These are phyloP conservation scores for Arabidopsis thaliana DNA, from an alignment of 345 rosid genomes.

Conservation along the genomic window DNA sequence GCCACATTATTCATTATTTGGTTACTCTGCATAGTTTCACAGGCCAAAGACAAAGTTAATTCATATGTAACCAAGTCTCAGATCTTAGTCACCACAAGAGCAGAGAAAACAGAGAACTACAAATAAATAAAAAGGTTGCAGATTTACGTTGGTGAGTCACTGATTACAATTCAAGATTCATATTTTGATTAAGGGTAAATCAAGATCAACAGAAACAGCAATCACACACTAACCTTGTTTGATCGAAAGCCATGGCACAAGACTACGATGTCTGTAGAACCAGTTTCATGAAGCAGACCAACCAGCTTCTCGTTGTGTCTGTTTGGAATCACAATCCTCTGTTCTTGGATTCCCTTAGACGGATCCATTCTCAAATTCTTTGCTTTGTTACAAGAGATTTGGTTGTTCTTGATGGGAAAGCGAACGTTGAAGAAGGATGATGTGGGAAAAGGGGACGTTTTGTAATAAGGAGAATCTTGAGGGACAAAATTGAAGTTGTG, in stretches of 20 bases:
- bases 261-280: slow-evolving; percentile 62
- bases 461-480: slow-evolving; percentile 28
- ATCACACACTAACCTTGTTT: slow-evolving; percentile 52
- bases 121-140: not conserved
- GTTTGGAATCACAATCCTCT: slow-evolving; percentile 58
- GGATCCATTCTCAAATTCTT: slow-evolving; percentile 51
- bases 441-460: slow-evolving; percentile 28
- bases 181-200: not conserved
- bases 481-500: slow-evolving; percentile 31
- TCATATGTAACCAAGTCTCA: not conserved
- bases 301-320: slow-evolving; percentile 68
- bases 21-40: slow-evolving; percentile 50
- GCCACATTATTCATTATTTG: slow-evolving; percentile 65
- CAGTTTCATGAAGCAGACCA: slow-evolving; percentile 74
- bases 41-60: not conserved
- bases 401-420: slow-evolving; percentile 34
- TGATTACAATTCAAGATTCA: not conserved
- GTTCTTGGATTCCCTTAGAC: slow-evolving; percentile 48
- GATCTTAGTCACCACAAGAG: not conserved
- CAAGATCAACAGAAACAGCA: not conserved
- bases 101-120: not conserved
- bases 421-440: slow-evolving; percentile 23
- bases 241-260: slow-evolving; percentile 80
- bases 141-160: not conserved
- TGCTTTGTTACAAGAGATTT: slow-evolving; percentile 23